Percentiles rank a stretch among this genome's conserved stretches.
Evolutionary conservation across 2,329 filamentous ascomycete species (phyloP).

Genomic region (Raffaelea albimanens): DNA sequence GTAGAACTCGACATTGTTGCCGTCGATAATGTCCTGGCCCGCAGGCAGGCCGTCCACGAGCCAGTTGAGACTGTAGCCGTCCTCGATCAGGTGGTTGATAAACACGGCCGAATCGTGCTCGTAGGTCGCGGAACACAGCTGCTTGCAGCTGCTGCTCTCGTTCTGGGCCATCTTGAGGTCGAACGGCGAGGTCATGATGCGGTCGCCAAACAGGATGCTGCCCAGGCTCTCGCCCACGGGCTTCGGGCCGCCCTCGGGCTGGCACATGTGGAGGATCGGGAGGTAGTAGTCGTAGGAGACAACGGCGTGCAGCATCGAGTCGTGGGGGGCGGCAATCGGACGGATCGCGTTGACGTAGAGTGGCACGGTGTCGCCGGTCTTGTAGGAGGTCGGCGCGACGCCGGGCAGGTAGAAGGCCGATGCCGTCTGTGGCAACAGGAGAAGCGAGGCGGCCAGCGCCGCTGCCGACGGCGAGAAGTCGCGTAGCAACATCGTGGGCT

Average conservation of each 20-base stretch:
- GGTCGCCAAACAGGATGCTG: conserved; percentile 93
- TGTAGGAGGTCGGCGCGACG: conserved; percentile 89
- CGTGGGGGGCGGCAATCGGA: conserved; percentile 66
- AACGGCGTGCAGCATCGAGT: conserved; percentile 80
- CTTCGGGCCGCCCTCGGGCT: conserved; percentile 65
- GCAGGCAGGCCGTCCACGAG: conserved; percentile 89
- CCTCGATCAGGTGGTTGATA: conserved; percentile 70
- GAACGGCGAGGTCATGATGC: conserved; percentile 91
- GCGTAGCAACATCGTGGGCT: conserved; percentile 33
- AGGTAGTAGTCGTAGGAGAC: conserved; percentile 97
- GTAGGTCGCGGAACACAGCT: conserved; percentile 60
- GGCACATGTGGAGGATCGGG: conserved; percentile 77
- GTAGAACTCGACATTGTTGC: conserved; percentile 73
- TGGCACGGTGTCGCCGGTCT: conserved; percentile 67
- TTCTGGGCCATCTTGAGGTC: conserved; percentile 79
- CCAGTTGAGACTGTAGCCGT: conserved; percentile 92
- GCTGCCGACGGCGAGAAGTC: conserved; percentile 34
- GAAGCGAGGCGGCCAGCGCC: conserved; percentile 39
- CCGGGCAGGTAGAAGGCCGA: conserved; percentile 92
- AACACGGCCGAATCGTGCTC: conserved; percentile 61
- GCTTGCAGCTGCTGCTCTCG: conserved; percentile 83
- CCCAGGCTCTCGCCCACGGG: conserved; percentile 82
- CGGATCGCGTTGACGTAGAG: conserved; percentile 90
- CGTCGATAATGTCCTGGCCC: conserved; percentile 71
- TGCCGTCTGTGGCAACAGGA: conserved; percentile 42